Base-by-base conservation (phyloP, 78 protist species). In the Dictyostelium purpureum region DNA sequence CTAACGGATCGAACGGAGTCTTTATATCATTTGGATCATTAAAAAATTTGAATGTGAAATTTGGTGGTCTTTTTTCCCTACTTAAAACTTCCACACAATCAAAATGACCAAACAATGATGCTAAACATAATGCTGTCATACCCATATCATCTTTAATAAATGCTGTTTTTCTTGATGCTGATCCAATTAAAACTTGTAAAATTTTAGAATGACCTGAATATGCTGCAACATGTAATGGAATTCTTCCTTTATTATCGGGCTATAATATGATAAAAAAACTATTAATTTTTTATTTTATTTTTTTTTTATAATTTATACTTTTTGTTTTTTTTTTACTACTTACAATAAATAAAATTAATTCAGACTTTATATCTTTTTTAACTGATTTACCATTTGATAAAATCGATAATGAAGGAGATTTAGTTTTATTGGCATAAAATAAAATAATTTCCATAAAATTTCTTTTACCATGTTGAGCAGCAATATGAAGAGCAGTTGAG, bases 161-260 rank as follows among this genome's bases (percentile, higher is more conserved):
- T 4, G 57, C 51, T 42, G 70, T 43, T 35, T 73, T 85, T 45
- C 38, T 52, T 42, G 57, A 66, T n/a, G n/a, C n/a, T 4, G 47
- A 28, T 31, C 92, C 92, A 21, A 73, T 10, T 57, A 85, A 45
- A n/a, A 28, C 21, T 73, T 75, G 81, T 7, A 85, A 40, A 21
- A 76, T 24, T 47, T 77, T 70, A 14, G 63, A 19, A 28, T 85
- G 92, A 2, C 92, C 92, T 40, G 61, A 24, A 1, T 73, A 40
- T 31, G 92, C 57, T 28, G 92, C 92, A 21, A 57, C 28, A 73
- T 85, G 92, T 33, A 85, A 59, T 28, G 92, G 82, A 43, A 73
- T 21, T 43, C 92, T 51, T 45, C 92, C 92, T 73, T 85, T 85
- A 73, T 85, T 85, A 49, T 85, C 92, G 21, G 82, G 70, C 82